Base-by-base conservation (phyloP, 176 grass and related monocot species). In the Carex parvula region DNA sequence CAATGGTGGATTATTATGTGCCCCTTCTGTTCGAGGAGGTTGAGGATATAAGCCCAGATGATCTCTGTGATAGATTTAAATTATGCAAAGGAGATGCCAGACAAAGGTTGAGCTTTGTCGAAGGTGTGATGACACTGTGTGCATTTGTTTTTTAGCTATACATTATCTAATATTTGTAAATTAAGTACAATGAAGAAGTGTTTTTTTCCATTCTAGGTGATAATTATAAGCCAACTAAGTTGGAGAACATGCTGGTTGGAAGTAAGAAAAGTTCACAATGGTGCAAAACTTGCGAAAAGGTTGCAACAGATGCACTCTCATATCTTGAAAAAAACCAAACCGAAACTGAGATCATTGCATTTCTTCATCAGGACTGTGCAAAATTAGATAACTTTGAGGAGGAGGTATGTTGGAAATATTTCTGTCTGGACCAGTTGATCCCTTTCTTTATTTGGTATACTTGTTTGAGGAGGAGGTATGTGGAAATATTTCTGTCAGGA, bases 251-350 rank as follows among this genome's bases (percentile, higher is more conserved):
- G 12, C 84, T 75, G 63, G 54, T 53, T 15, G n/a, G 24, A 90
- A 88, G 6, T 64, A 85, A 68, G 39, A 79, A 72, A 85, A 85
- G 84, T 44, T 70, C 86, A 30, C 74, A 90, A 86, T 64, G 84
- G 10, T 97, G 94, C 84, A 69, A 88, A 81, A 80, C 86, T 74
- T 97, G 94, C 65, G 88, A 94, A 74, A 69, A 90, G 68, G 89
- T 87, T 84, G 86, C 94, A 48, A 83, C 86, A 54, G 91, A 94
- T 84, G 86, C 86, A 1, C 79, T 92, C 26, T 79, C 80, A 67
- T 88, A 94, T 82, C 42, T 97, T 73, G 89, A 85, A 3, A 85
- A 94, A 79, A 94, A 97, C 73, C 84, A 93, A 87, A 94, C 91
- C 3, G 86, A 90, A 71, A 33, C 37, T 18, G 88, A 97, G 84